These are phyloP conservation scores for Penicillium herquei DNA, from an alignment of 495 filamentous ascomycete genomes.

Conservation along the genomic window DNA sequence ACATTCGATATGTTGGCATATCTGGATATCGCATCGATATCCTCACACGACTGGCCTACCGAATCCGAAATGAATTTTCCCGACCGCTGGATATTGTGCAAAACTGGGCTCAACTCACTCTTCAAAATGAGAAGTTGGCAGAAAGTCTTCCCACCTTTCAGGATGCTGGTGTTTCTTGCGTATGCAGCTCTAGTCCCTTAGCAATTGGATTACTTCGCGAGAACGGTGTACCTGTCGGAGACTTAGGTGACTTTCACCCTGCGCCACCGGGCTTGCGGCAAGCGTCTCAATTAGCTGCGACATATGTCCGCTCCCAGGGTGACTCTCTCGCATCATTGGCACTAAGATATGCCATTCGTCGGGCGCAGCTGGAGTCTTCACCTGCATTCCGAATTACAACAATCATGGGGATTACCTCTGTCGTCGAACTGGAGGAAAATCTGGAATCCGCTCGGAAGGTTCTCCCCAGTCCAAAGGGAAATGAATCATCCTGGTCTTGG, in stretches of 20 bases:
- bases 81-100: slow-evolving; percentile 80
- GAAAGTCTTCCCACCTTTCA: slow-evolving; percentile 53
- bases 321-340: slow-evolving; percentile 58
- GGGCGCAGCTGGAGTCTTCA: slow-evolving; percentile 12
- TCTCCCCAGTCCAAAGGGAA: slow-evolving; percentile 5
- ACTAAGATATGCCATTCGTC: slow-evolving; percentile 16
- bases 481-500: slow-evolving; percentile 9
- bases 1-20: slow-evolving; percentile 77
- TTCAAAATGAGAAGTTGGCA: slow-evolving; percentile 70
- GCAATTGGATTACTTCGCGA: slow-evolving; percentile 76
- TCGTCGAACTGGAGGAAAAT: slow-evolving; percentile 20
- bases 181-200: slow-evolving; percentile 77
- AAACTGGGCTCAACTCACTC: slow-evolving; percentile 79
- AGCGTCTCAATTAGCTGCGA: slow-evolving; percentile 47
- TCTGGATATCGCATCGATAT: slow-evolving; percentile 73
- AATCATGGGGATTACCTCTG: slow-evolving; percentile 20
- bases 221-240: slow-evolving; percentile 67
- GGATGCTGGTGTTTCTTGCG: slow-evolving; percentile 66
- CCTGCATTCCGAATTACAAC: slow-evolving; percentile 14
- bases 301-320: slow-evolving; percentile 53
- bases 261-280: slow-evolving; percentile 61
- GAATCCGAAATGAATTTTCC: slow-evolving; percentile 61
- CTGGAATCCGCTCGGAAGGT: slow-evolving; percentile 11
- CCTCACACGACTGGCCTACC: slow-evolving; percentile 62
- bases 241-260: slow-evolving; percentile 75